Percentiles rank a stretch among this genome's conserved stretches.
Evolutionary conservation across 2,329 filamentous ascomycete genomes (phyloP).

Genomic region (Sporothrix curviconia): DNA sequence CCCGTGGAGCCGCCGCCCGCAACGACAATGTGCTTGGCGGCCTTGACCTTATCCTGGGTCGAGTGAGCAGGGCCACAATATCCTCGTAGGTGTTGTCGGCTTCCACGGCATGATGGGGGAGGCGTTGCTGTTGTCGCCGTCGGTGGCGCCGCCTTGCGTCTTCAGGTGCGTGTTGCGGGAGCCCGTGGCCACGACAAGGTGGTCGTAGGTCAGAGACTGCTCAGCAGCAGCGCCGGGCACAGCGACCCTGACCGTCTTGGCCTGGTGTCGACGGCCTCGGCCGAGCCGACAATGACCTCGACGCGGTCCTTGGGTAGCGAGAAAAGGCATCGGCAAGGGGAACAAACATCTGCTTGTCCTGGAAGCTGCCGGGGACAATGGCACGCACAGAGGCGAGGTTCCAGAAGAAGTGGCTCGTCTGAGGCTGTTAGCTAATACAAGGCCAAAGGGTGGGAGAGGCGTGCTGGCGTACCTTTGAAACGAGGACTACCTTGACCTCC

Average conservation of each 20-base stretch:
- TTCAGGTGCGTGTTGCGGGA: slow-evolving; percentile 27
- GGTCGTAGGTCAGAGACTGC: slow-evolving; percentile 42
- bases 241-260: slow-evolving; percentile 39
- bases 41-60: slow-evolving; percentile 35
- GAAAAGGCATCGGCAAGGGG: slow-evolving; percentile 44
- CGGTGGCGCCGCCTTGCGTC: slow-evolving; percentile 22
- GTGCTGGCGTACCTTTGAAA: slow-evolving; percentile 45
- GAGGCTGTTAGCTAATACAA: slow-evolving; percentile 6
- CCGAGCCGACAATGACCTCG: slow-evolving; percentile 47
- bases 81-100: slow-evolving; percentile 41
- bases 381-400: slow-evolving; percentile 51
- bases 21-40: slow-evolving; percentile 48
- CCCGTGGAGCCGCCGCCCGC: slow-evolving; percentile 52
- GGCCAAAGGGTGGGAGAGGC: neutral
- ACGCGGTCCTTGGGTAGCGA: slow-evolving; percentile 42
- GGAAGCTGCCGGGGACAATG: slow-evolving; percentile 44
- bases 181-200: slow-evolving; percentile 53
- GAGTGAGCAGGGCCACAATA: slow-evolving; percentile 33
- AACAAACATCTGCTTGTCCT: slow-evolving; percentile 43
- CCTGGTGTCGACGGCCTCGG: slow-evolving; percentile 36
- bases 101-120: slow-evolving; percentile 43
- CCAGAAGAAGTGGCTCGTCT: slow-evolving; percentile 55
- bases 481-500: slow-evolving; percentile 48
- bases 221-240: slow-evolving; percentile 24
- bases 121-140: slow-evolving; percentile 26